Conservation (phyloP, 495 filamentous ascomycete genomes). For the Amorphotheca resinae region DNA sequence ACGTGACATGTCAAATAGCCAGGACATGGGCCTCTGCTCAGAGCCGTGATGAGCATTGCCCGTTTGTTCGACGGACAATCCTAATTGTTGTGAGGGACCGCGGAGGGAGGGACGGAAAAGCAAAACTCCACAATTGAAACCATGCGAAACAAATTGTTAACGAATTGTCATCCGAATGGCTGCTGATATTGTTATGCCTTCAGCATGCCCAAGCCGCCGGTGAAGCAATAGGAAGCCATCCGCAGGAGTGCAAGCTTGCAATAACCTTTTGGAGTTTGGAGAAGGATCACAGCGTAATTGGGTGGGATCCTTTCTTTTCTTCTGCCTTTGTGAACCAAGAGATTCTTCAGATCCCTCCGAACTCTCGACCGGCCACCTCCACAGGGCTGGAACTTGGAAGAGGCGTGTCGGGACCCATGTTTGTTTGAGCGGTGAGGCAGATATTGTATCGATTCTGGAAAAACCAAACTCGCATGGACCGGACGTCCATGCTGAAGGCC, state of each 20-base stretch:
- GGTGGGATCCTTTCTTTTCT: too few species aligned
- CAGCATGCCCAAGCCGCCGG: neutral
- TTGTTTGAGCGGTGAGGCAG: constrained; percentile 22
- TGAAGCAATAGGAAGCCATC: neutral
- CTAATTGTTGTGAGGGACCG: constrained; percentile 2
- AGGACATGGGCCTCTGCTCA: neutral
- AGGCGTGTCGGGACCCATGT: constrained; percentile 17
- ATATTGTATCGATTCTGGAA: constrained; percentile 6
- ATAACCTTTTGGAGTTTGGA: too few species aligned
- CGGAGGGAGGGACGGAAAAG: neutral
- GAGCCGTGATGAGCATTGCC: neutral
- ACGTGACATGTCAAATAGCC: neutral
- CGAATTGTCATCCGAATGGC: constrained; percentile 3
- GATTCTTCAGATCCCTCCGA: too few species aligned
- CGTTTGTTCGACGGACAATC: constrained; percentile 6
- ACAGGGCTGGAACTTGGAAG: constrained; percentile 12
- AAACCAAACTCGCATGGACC: constrained; percentile 4
- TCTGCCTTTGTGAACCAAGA: too few species aligned
- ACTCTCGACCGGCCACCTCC: constrained; percentile 3
- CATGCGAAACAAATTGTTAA: constrained; percentile 12
- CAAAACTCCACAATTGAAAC: neutral
- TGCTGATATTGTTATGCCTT: constrained; percentile 21
- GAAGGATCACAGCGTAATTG: too few species aligned
- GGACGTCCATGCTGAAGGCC: neutral
- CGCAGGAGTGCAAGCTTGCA: too few species aligned